Percentiles rank a stretch among this genome's conserved stretches.
Conservation (phyloP, 176 grass and related monocot species). For the Oryza rufipogon region DNA sequence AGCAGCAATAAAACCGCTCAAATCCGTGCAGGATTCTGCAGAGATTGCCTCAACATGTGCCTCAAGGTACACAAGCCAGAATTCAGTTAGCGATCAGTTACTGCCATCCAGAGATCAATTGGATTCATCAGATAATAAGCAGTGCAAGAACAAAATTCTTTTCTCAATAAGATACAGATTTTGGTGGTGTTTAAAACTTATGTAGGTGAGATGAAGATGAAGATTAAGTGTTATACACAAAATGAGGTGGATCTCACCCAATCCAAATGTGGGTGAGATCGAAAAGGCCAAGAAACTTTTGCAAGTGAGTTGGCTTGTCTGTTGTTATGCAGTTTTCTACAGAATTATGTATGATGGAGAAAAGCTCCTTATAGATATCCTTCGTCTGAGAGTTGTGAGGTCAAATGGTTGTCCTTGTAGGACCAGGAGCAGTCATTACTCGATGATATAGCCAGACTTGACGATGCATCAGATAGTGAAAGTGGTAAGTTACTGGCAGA, state of each 20-base stretch:
- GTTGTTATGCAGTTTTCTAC: neutral
- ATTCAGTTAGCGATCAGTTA: neutral
- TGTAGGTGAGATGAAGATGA: too few relatives aligned
- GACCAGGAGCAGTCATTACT: conserved; percentile 96
- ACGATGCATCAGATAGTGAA: conserved; percentile 84
- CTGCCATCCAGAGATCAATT: neutral
- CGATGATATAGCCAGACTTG: conserved; percentile 87
- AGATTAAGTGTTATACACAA: too few relatives aligned
- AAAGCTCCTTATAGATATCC: conserved; percentile 22
- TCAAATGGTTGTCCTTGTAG: conserved; percentile 48
- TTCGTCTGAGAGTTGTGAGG: conserved; percentile 26
- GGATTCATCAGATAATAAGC: neutral
- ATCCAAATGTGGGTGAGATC: conserved; percentile 77
- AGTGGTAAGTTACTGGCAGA: conserved; percentile 58
- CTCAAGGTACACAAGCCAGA: conserved; percentile 32
- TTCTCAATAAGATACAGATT: too few relatives aligned
- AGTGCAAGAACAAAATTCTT: neutral
- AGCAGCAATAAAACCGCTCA: neutral
- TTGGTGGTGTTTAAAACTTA: too few relatives aligned
- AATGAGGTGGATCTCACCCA: neutral
- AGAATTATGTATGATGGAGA: neutral
- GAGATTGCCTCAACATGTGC: conserved; percentile 33
- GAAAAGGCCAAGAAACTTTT: conserved; percentile 87
- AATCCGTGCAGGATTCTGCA: conserved; percentile 24
- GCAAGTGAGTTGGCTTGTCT: conserved; percentile 60